Evolutionary conservation across 2,329 filamentous ascomycete species (phyloP), one percentile per base, ranked within the genome.

Genomic region (Alternaria gansuensis): DNA sequence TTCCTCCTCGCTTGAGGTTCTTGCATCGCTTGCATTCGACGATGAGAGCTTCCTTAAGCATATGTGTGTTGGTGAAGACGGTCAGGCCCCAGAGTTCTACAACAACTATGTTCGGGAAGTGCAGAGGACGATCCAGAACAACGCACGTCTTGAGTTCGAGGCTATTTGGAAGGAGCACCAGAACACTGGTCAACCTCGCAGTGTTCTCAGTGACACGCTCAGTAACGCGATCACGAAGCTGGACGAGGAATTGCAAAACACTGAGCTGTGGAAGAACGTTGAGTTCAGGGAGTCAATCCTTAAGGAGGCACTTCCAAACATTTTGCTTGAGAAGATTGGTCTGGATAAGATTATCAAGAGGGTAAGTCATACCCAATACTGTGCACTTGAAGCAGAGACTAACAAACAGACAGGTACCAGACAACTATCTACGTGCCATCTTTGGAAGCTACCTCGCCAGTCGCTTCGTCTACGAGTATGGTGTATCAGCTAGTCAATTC

Each of bases 81-180:
- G 92, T 51, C 87, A 89, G 50, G 88, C 89, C 2, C 95, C 95
- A 0, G 86, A 89, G 50, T 99, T 99, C 84, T 99, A 99, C 86
- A 85, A 93, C 75, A 86, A 88, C 41, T 99, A 99, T 72, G 95
- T 99, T 70, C 90, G 90, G 76, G 86, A 93, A 73, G 95, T 99
- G 2, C 95, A 99, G 80, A 85, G 87, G 64, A 93, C 90, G 74
- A 98, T 99, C 77, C 88, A 91, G 78, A 88, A 93, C 70, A 99
- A 99, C 69, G 95, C 95, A 2, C 84, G 87, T 14, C 87, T 99
- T 34, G 95, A 99, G 79, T 99, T 99, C 69, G 95, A 99, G 81
- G 95, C 95, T 41, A 96, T 99, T 81, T 99, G 95, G 95, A 88
- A 92, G 66, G 95, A 99, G 79, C 88, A 96, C 75, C 88, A 95